A percentile compares a stretch with the other conserved stretches of the same genome.
phyloP scores from a whole-genome alignment of 306 rosid genomes.

The Trichosanthes cucumerina region DNA sequence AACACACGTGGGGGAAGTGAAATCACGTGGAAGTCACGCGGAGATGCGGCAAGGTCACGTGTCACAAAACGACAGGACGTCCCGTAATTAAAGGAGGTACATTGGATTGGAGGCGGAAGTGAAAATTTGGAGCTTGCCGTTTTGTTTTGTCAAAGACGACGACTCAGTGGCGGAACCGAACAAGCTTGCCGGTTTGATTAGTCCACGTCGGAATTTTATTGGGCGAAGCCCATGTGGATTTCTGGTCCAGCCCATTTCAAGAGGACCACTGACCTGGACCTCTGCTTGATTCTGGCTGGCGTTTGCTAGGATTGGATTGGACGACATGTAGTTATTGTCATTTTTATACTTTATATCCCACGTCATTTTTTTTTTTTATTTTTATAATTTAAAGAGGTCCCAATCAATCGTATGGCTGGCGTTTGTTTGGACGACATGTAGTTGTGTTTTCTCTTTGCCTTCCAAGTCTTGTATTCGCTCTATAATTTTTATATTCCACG shows the following conservation, averaged over 20 bases:
- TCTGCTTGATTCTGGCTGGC: neutral
- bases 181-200: neutral
- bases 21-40: neutral
- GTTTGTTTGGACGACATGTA: too few relatives aligned
- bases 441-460: neutral
- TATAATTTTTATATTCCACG: too few relatives aligned
- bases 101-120: neutral
- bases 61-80: neutral
- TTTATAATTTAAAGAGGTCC: too few relatives aligned
- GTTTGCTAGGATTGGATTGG: neutral
- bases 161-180: neutral
- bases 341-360: too few relatives aligned
- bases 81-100: neutral
- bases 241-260: constrained; percentile 1
- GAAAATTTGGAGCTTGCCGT: neutral
- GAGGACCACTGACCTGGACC: constrained; percentile 1
- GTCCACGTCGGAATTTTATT: neutral
- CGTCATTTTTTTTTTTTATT: too few relatives aligned
- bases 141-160: neutral
- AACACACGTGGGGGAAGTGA: neutral
- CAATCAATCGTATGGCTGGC: too few relatives aligned
- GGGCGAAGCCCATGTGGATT: constrained; percentile 5
- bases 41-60: neutral
- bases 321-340: neutral
- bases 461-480: too few relatives aligned